A percentile compares a stretch with the other conserved stretches of the same genome.
Evolutionary conservation across 495 filamentous ascomycete genomes (phyloP).

Genomic region (Corynascus novoguineensis): DNA sequence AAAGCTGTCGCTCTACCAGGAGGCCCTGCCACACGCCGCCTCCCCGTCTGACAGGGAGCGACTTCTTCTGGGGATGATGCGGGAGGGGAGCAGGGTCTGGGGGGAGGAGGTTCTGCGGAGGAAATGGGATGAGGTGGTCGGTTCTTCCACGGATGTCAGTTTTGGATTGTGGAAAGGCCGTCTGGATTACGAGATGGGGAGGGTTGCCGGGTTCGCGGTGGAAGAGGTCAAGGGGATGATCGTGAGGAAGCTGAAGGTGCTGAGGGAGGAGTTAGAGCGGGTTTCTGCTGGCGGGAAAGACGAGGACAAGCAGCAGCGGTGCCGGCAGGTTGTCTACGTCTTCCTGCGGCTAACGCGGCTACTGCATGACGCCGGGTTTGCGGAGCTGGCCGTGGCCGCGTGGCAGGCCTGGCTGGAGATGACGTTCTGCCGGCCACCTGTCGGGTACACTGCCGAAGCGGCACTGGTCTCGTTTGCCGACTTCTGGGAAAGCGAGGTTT

Average conservation of each 20-base stretch:
- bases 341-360: slow-evolving; percentile 69
- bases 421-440: slow-evolving; percentile 52
- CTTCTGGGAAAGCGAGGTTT: slow-evolving; percentile 85
- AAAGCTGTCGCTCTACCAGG: slow-evolving; percentile 73
- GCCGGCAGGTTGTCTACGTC: slow-evolving; percentile 59
- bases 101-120: slow-evolving; percentile 53
- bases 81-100: slow-evolving; percentile 69
- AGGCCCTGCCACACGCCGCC: slow-evolving; percentile 57
- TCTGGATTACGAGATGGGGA: slow-evolving; percentile 68
- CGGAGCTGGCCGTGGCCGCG: slow-evolving; percentile 68
- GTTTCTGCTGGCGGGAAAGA: slow-evolving; percentile 14
- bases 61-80: slow-evolving; percentile 62
- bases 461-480: slow-evolving; percentile 50
- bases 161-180: slow-evolving; percentile 67
- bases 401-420: slow-evolving; percentile 85
- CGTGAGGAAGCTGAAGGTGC: slow-evolving; percentile 46
- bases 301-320: slow-evolving; percentile 21
- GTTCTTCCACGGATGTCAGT: slow-evolving; percentile 43
- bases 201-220: slow-evolving; percentile 62
- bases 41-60: slow-evolving; percentile 17
- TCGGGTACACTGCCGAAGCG: slow-evolving; percentile 18
- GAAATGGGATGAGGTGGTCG: slow-evolving; percentile 55
- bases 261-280: slow-evolving; percentile 36
- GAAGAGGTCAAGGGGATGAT: slow-evolving; percentile 56
- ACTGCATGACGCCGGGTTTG: slow-evolving; percentile 71